Conservation (phyloP, 352 stramenopile genomes). For the Phytophthora tentaculata region DNA sequence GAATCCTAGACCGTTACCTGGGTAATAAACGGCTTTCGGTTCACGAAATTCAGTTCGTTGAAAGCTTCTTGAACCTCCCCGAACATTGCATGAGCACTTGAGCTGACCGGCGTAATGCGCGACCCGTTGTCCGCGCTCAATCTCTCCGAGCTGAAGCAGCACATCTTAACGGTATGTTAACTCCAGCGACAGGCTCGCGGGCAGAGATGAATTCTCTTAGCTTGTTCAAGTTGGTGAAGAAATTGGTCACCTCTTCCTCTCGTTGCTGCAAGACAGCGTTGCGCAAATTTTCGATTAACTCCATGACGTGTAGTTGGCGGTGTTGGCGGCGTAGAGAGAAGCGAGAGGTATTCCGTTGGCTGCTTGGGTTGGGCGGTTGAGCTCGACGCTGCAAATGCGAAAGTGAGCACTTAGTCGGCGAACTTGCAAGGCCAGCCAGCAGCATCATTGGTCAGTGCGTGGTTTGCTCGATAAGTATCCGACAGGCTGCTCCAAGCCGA, state of each 20-base stretch:
- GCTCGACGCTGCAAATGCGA: not conserved
- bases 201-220: slow-evolving; percentile 1
- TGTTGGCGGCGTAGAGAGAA: not conserved
- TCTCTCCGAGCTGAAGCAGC: not conserved
- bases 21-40: slow-evolving; percentile 1
- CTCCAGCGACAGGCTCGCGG: not conserved
- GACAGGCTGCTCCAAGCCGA: too few relatives aligned
- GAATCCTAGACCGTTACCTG: not conserved
- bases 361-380: not conserved
- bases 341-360: not conserved
- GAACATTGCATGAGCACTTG: not conserved
- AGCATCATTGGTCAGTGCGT: too few relatives aligned
- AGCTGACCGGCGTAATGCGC: not conserved
- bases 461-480: too few relatives aligned
- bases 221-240: not conserved
- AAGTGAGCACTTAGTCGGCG: not conserved
- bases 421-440: not conserved
- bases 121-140: not conserved
- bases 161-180: slow-evolving; percentile 1
- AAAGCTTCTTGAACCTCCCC: not conserved
- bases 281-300: not conserved
- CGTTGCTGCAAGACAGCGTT: not conserved
- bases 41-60: not conserved
- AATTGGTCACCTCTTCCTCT: not conserved
- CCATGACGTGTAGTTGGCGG: too few relatives aligned